Base-by-base conservation (phyloP, 2,329 filamentous ascomycete genomes). In the Stachybotrys echinatus region DNA sequence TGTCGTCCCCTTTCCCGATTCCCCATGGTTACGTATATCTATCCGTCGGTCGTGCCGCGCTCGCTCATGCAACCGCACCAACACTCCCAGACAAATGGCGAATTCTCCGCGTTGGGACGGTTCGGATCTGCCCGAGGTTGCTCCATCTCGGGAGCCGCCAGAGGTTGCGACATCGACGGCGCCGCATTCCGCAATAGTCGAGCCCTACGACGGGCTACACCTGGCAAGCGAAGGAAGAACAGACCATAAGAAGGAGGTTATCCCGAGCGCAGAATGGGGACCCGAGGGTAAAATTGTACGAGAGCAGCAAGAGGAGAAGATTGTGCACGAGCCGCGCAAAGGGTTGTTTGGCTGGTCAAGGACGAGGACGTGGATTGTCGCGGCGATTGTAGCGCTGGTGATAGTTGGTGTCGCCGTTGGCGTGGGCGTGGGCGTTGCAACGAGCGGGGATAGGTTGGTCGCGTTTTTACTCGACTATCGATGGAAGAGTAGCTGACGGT, bases 341-440 rank as follows among this genome's bases (percentile, higher is more conserved):
- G 21, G 42, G 3, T 14, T 45, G 42, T 45, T 45, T 34, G 44
- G 44, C 18, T 49, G 48, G 48, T 34, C 40, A 3, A 44, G 10
- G 20, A 23, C 27, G 40, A 49, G 20, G 40, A 43, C 40, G 8
- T 45, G 40, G 48, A 45, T 45, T 23, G 42, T 42, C 20, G 40
- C 4, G n/a, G 48, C 10, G 7, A 34, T 49, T 7, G 40, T 19
- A 12, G 18, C 37, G 18, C 38, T 49, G 22, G 18, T 23, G 14
- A 19, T 49, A 6, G 23, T 45, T 21, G 48, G 22, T 12, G 22
- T 49, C 6, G 48, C 18, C 22, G 40, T 49, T 5, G 48, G 48
- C 19, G 23, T 31, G 14, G 23, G 20, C 5, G 40, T 45, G 8
- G 40, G 40, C 5, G 6, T 46, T 17, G 12, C 21, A 23, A n/a